Evolutionary conservation across 345 rosid species (phyloP).

Genomic region (Ailanthus altissimus): DNA sequence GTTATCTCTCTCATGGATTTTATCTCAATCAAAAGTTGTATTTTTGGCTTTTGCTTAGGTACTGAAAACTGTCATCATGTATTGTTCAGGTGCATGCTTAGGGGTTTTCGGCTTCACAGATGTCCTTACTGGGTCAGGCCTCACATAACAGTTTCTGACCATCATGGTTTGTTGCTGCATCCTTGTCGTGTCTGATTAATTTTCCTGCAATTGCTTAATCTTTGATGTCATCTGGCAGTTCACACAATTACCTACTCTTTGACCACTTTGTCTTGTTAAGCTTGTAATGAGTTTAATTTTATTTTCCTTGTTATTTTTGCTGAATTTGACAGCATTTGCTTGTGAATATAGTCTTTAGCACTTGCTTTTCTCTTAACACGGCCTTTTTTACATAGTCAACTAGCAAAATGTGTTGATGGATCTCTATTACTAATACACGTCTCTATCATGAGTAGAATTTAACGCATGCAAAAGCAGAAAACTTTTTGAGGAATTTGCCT

Average conservation of each 20-base stretch:
- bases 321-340: background rate
- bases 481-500: background rate
- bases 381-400: background rate
- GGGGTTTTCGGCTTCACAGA: slow-evolving; percentile 86
- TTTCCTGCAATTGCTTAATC: background rate
- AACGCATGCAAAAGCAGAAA: background rate
- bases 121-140: slow-evolving; percentile 93
- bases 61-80: slow-evolving; percentile 12
- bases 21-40: background rate
- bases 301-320: background rate
- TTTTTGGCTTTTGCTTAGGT: slow-evolving; percentile 12
- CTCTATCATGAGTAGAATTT: background rate
- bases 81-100: slow-evolving; percentile 73
- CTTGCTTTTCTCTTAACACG: background rate
- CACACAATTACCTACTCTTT: background rate
- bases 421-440: background rate
- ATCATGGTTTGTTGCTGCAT: slow-evolving; percentile 49
- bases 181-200: slow-evolving; percentile 1
- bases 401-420: background rate
- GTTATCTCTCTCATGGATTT: slow-evolving; percentile 1
- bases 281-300: background rate
- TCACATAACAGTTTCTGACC: slow-evolving; percentile 72
- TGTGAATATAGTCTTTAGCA: background rate
- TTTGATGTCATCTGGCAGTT: background rate
- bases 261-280: background rate